Percentiles rank a stretch among this genome's conserved stretches.
Conservation (phyloP, 2,329 filamentous ascomycete species). For the Pestalotiopsis sp. region DNA sequence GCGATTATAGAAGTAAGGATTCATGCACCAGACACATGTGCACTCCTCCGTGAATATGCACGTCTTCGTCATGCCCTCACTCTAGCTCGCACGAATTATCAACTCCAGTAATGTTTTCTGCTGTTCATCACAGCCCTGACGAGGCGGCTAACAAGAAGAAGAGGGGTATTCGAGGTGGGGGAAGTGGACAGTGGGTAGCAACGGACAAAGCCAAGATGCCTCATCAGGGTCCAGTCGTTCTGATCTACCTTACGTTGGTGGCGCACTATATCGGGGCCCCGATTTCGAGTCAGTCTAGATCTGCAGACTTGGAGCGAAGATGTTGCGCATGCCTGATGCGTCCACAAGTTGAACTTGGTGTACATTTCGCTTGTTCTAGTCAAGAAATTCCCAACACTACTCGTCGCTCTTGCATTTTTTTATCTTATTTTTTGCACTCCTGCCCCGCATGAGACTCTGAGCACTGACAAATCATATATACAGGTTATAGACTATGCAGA, state of each 20-base stretch:
- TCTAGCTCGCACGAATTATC: neutral
- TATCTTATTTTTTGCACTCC: neutral
- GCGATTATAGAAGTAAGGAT: neutral
- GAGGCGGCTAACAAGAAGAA: no score
- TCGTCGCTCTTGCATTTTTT: neutral
- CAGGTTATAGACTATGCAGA: neutral
- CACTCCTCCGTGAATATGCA: neutral
- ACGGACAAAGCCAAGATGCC: neutral
- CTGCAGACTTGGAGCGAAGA: neutral
- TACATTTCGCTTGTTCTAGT: neutral
- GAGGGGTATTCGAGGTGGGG: no score
- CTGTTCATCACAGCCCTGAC: no score
- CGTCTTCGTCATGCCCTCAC: neutral
- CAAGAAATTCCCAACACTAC: neutral
- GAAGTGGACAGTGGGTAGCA: neutral
- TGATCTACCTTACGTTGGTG: slow-evolving; percentile 1
- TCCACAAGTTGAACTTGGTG: no score
- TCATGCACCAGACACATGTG: neutral
- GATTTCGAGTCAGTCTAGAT: slow-evolving; percentile 1
- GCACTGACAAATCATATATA: neutral
- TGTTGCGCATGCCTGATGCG: neutral
- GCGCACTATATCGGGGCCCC: neutral
- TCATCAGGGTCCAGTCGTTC: neutral
- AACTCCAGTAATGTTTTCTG: neutral
- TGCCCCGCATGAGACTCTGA: neutral